phyloP scores from a whole-genome alignment of 2,329 filamentous ascomycete species.

The Aspergillus ibericus region DNA sequence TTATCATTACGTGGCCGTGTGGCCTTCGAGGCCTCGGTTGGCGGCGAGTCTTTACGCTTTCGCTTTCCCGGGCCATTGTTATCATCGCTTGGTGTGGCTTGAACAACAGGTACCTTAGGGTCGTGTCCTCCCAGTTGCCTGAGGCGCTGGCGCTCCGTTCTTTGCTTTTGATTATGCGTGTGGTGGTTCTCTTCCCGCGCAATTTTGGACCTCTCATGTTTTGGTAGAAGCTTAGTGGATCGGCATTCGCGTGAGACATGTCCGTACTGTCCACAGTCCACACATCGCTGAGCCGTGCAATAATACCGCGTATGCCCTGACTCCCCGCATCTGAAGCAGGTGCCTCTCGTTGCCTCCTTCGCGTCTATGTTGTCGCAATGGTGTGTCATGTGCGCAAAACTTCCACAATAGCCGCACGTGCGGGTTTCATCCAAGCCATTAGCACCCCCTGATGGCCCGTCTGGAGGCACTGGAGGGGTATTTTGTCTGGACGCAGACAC shows the following conservation, averaged over 20 bases:
- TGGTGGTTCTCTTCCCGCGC: conserved; percentile 39
- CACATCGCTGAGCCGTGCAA: conserved; percentile 45
- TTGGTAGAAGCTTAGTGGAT: conserved; percentile 34
- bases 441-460: conserved; percentile 45
- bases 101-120: conserved; percentile 44
- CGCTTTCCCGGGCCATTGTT: conserved; percentile 29
- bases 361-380: conserved; percentile 49
- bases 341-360: conserved; percentile 37
- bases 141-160: conserved; percentile 39
- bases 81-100: conserved; percentile 26
- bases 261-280: conserved; percentile 47
- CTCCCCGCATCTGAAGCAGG: conserved; percentile 45
- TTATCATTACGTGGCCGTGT: conserved; percentile 31
- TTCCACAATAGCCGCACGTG: conserved; percentile 49
- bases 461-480: conserved; percentile 27
- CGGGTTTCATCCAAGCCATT: conserved; percentile 45
- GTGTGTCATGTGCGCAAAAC: conserved; percentile 44
- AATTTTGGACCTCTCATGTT: conserved; percentile 38
- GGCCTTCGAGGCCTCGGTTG: conserved; percentile 23
- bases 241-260: conserved; percentile 40
- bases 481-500: conserved; percentile 27
- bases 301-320: conserved; percentile 38
- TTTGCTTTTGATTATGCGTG: conserved; percentile 33
- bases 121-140: conserved; percentile 47
- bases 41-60: conserved; percentile 32